Conservation (phyloP, 495 filamentous ascomycete species). For the Staphylotrichum longicolle region DNA sequence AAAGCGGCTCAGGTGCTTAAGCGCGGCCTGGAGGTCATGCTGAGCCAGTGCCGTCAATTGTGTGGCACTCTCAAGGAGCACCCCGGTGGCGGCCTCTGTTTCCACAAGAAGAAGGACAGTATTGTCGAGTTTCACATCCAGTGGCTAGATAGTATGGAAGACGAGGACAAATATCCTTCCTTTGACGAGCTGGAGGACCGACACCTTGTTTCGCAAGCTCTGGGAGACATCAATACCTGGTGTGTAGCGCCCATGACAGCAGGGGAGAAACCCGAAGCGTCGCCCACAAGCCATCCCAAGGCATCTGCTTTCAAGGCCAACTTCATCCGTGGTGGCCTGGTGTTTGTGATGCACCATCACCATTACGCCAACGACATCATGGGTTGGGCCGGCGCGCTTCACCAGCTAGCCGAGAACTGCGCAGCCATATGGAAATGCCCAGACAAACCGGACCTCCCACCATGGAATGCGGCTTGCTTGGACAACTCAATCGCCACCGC, state of each 20-base stretch:
- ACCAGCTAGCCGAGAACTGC: conserved; percentile 2
- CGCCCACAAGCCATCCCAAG: neutral
- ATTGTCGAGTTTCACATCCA: neutral
- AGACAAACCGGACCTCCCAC: neutral
- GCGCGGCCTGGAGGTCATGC: neutral
- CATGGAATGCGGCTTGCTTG: neutral
- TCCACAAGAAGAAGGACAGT: neutral
- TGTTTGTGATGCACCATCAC: neutral
- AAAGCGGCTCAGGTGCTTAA: neutral
- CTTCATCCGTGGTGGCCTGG: neutral
- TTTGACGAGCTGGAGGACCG: neutral
- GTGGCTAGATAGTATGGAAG: neutral
- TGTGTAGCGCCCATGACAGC: neutral
- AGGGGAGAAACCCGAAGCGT: neutral
- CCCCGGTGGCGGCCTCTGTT: neutral
- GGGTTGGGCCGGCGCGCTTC: neutral
- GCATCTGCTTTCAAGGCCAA: neutral
- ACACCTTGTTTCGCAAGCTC: neutral
- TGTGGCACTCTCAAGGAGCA: neutral
- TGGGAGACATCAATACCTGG: neutral
- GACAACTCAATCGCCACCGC: neutral
- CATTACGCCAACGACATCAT: neutral
- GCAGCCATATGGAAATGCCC: neutral
- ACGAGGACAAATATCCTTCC: neutral
- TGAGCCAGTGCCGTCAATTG: neutral